phyloP scores from a whole-genome alignment of 2,329 filamentous ascomycete genomes.

The Epichloe elymi region DNA sequence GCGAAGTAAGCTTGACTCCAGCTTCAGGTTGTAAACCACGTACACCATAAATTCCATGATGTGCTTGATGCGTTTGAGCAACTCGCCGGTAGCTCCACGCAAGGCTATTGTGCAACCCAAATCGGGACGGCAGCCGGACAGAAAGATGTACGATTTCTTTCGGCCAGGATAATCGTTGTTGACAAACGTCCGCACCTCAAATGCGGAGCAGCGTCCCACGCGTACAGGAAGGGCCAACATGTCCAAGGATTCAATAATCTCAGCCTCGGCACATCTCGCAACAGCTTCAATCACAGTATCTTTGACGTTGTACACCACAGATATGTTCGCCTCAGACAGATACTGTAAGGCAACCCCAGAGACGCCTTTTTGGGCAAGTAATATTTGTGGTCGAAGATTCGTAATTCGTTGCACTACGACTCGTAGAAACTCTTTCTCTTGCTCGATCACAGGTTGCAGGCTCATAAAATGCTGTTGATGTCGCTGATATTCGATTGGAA shows the following conservation, averaged over 20 bases:
- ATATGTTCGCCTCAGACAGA: constrained; percentile 75
- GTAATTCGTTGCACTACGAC: constrained; percentile 88
- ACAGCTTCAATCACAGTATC: constrained; percentile 91
- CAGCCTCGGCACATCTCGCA: constrained; percentile 78
- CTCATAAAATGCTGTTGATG: constrained; percentile 92
- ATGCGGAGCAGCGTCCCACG: constrained; percentile 69
- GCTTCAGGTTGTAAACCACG: constrained; percentile 92
- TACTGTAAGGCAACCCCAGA: constrained; percentile 84
- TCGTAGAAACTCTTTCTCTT: constrained; percentile 85
- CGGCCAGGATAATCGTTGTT: constrained; percentile 58
- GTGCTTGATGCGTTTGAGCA: constrained; percentile 69
- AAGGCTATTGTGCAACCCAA: constrained; percentile 91
- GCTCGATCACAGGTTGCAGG: constrained; percentile 86
- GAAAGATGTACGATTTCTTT: constrained; percentile 91
- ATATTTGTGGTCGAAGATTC: constrained; percentile 67
- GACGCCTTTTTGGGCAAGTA: constrained; percentile 91
- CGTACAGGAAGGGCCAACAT: constrained; percentile 65
- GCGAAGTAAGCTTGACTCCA: constrained; percentile 86
- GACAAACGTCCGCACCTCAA: constrained; percentile 92
- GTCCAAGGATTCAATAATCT: constrained; percentile 88
- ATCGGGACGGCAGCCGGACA: constrained; percentile 80
- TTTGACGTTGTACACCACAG: constrained; percentile 94
- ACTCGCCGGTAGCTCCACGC: constrained; percentile 60
- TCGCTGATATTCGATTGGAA: constrained; percentile 89
- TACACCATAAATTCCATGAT: constrained; percentile 99